These are phyloP conservation scores for Excoecaria agallocha DNA, from an alignment of 345 rosid genomes.

Conservation along the genomic window DNA sequence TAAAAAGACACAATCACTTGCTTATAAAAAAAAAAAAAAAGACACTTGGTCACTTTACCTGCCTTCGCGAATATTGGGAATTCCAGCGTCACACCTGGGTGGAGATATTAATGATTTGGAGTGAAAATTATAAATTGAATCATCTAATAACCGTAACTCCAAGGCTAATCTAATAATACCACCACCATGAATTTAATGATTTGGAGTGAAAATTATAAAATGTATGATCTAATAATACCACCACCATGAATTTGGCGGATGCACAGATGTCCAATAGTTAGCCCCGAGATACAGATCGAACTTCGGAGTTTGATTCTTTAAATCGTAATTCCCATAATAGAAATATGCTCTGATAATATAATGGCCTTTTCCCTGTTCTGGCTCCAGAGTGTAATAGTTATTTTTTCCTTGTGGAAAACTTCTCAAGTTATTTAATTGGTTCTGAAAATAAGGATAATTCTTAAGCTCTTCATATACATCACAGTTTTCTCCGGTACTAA, in stretches of 20 bases:
- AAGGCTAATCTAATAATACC: not conserved
- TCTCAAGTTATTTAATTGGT: too few relatives aligned
- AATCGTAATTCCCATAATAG: slow-evolving; percentile 48
- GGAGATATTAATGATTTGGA: not conserved
- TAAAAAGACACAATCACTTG: too few relatives aligned
- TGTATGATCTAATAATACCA: not conserved
- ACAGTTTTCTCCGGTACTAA: too few relatives aligned
- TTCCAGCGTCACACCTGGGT: not conserved
- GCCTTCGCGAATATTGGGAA: too few relatives aligned
- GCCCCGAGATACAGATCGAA: slow-evolving; percentile 35
- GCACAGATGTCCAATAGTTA: slow-evolving; percentile 1
- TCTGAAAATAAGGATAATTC: too few relatives aligned
- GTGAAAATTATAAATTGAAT: too few relatives aligned
- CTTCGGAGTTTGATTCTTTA: slow-evolving; percentile 13
- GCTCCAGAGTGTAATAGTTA: too few relatives aligned
- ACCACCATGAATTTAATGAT: slow-evolving; percentile 5
- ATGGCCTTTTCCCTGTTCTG: too few relatives aligned
- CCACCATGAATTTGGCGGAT: not conserved
- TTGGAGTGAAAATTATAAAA: not conserved
- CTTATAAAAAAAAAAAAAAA: too few relatives aligned
- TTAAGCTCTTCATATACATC: too few relatives aligned
- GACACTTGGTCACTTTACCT: too few relatives aligned
- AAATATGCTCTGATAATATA: slow-evolving; percentile 39
- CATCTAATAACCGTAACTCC: not conserved
- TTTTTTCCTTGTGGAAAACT: too few relatives aligned